phyloP scores from a whole-genome alignment of 163 green algal species.

The Prototheca cutis region DNA sequence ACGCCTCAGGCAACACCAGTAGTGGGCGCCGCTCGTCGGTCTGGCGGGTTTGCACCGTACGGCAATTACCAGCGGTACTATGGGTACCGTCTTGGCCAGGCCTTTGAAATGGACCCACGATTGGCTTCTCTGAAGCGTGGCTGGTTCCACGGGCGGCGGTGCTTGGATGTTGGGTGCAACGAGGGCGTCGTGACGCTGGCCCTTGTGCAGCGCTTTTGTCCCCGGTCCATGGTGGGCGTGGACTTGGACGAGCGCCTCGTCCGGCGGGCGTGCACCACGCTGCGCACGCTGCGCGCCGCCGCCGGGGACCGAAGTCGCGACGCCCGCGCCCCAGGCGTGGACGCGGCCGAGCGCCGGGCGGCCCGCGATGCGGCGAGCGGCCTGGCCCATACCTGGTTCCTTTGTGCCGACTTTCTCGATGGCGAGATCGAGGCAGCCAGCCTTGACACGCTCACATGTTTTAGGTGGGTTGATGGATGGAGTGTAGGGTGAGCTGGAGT shows the following conservation, averaged over 20 bases:
- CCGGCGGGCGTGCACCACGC: slow-evolving; percentile 22
- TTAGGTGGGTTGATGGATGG: slow-evolving; percentile 9
- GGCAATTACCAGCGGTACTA: slow-evolving; percentile 60
- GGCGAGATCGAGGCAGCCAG: slow-evolving; percentile 1
- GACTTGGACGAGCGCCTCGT: slow-evolving; percentile 58
- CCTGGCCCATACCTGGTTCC: slow-evolving; percentile 29
- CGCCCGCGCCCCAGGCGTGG: slow-evolving; percentile 1
- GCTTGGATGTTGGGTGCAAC: slow-evolving; percentile 79
- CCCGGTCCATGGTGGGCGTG: slow-evolving; percentile 47
- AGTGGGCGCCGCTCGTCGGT: no score
- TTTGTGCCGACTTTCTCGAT: slow-evolving; percentile 28
- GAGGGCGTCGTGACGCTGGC: slow-evolving; percentile 58
- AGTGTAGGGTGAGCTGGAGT: no score
- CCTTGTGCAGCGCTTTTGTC: slow-evolving; percentile 32
- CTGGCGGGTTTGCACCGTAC: no score
- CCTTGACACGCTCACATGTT: slow-evolving; percentile 26
- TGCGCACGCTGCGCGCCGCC: slow-evolving; percentile 6
- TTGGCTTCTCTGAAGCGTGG: slow-evolving; percentile 31
- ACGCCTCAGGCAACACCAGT: no score
- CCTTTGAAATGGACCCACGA: slow-evolving; percentile 28
- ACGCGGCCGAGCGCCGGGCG: slow-evolving; percentile 7
- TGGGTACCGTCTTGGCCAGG: slow-evolving; percentile 33
- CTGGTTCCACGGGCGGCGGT: slow-evolving; percentile 47
- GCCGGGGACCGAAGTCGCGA: neutral
- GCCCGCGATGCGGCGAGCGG: slow-evolving; percentile 11